Evolutionary conservation across 148 eudicot species (phyloP).

Genomic region (Persicaria maculosa): DNA sequence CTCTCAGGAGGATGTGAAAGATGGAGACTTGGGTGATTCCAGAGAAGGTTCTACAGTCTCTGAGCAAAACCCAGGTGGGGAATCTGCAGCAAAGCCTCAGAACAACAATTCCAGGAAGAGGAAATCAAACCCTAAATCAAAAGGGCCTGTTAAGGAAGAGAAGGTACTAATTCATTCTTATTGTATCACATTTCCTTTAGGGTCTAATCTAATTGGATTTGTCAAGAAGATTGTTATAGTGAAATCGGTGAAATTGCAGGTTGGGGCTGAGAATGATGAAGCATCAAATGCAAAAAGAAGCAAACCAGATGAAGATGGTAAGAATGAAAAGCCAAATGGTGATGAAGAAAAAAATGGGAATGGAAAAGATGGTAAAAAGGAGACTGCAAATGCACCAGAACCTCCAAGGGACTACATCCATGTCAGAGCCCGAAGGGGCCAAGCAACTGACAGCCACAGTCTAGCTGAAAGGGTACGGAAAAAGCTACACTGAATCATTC

Average conservation of each 20-base stretch:
- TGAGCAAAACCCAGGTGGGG: slow-evolving; percentile 63
- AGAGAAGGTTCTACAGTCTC: slow-evolving; percentile 70
- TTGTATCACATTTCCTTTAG: neutral
- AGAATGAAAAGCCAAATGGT: slow-evolving; percentile 16
- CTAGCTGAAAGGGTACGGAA: slow-evolving; percentile 60
- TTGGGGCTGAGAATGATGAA: slow-evolving; percentile 25
- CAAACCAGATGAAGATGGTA: slow-evolving; percentile 22
- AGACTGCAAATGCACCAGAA: slow-evolving; percentile 24
- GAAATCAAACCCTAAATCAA: slow-evolving; percentile 44
- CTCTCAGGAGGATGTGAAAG: slow-evolving; percentile 9
- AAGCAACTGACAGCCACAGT: slow-evolving; percentile 53
- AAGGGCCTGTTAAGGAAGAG: slow-evolving; percentile 20
- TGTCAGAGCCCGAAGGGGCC: slow-evolving; percentile 59
- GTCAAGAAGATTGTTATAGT: neutral
- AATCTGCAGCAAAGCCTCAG: slow-evolving; percentile 27
- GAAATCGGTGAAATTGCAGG: slow-evolving; percentile 18
- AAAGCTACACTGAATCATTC: neutral
- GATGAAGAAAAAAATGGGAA: slow-evolving; percentile 16
- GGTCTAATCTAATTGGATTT: neutral
- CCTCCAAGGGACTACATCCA: slow-evolving; percentile 57
- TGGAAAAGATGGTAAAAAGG: slow-evolving; percentile 15
- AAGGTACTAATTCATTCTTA: slow-evolving; percentile 18
- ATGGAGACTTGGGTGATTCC: slow-evolving; percentile 34
- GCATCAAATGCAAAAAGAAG: slow-evolving; percentile 38
- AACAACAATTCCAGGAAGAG: slow-evolving; percentile 59